Evolutionary conservation across 495 filamentous ascomycete genomes (phyloP), one percentile per base, ranked within the genome.

Genomic region (Neurospora sp.): DNA sequence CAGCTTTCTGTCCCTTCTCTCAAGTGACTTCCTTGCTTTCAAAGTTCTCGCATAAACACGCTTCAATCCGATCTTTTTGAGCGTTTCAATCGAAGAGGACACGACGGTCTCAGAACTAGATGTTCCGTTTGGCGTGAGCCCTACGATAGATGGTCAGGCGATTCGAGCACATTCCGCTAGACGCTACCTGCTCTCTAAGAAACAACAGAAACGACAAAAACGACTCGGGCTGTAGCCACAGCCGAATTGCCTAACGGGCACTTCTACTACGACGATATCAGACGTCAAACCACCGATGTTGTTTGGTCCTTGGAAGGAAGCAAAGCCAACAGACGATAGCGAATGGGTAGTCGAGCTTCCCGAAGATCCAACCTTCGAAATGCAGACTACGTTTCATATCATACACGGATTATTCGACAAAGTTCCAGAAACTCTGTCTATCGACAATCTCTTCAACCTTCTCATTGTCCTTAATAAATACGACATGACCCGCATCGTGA

Each of bases 291-390:
- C 46, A 11, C 42, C 40, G 71, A 73, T 80, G 75, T 68, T 81
- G 7, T 78, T 76, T 31, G 77, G 78, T 3, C 68, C 39, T 0
- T 80, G 79, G 66, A 44, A 48, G 10, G 79, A 81, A 68, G 71
- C 75, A 61, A 78, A 77, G 72, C 77, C 75, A 6, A 39, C 46
- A 22, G 12, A 18, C 1, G 69, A 74, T 10, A 40, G 68, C 18
- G 74, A 77, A 8, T 80, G 78, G 77, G 68, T 79, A 8, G 74
- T 79, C 0, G 73, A 74, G 16, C 75, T 82, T 5, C 80, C 78
- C 2, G 80, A 82, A 0, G 80, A 82, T 53, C 46, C 46, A n/a
- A n/a, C 46, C 46, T 27, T 12, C 46, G 46, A 53, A 22, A 22
- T 53, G 20, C 46, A 22, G 10, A 12, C 1, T 53, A 9, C 46